phyloP scores from a whole-genome alignment of 192 early-diverging fungal genomes.

The Coemansia sp. region DNA sequence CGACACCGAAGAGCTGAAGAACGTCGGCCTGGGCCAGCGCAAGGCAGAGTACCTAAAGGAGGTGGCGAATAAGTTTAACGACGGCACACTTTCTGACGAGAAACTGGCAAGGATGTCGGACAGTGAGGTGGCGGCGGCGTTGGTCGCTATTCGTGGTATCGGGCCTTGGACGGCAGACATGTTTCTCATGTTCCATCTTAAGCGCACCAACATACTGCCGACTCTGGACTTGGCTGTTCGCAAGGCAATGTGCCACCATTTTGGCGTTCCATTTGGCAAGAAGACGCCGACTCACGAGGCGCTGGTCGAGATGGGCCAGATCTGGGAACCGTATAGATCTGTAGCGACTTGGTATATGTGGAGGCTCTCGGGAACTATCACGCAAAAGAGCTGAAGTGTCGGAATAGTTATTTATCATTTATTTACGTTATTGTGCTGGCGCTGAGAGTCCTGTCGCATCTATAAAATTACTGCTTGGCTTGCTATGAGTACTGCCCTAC shows the following conservation, averaged over 20 bases:
- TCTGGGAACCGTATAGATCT: slow-evolving; percentile 69
- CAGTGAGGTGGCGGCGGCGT: slow-evolving; percentile 56
- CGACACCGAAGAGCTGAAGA: slow-evolving; percentile 42
- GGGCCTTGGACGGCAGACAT: slow-evolving; percentile 75
- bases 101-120: slow-evolving; percentile 59
- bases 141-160: slow-evolving; percentile 68
- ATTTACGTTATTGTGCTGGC: not conserved
- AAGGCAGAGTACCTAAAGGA: slow-evolving; percentile 70
- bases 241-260: slow-evolving; percentile 68
- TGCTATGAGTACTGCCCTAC: not conserved
- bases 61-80: slow-evolving; percentile 62
- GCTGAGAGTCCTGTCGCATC: no score
- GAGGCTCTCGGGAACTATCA: slow-evolving; percentile 49
- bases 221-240: slow-evolving; percentile 66
- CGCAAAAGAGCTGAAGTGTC: slow-evolving; percentile 29
- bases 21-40: slow-evolving; percentile 36
- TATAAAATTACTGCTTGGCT: no score
- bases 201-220: slow-evolving; percentile 72
- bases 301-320: slow-evolving; percentile 58
- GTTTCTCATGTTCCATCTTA: slow-evolving; percentile 75
- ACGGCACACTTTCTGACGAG: slow-evolving; percentile 55
- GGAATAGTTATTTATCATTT: slow-evolving; percentile 10
- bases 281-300: slow-evolving; percentile 57
- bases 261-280: slow-evolving; percentile 57
- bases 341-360: slow-evolving; percentile 74